phyloP scores from a whole-genome alignment of 1,284 basidiomycete genomes.

The Naganishia liquefaciens region DNA sequence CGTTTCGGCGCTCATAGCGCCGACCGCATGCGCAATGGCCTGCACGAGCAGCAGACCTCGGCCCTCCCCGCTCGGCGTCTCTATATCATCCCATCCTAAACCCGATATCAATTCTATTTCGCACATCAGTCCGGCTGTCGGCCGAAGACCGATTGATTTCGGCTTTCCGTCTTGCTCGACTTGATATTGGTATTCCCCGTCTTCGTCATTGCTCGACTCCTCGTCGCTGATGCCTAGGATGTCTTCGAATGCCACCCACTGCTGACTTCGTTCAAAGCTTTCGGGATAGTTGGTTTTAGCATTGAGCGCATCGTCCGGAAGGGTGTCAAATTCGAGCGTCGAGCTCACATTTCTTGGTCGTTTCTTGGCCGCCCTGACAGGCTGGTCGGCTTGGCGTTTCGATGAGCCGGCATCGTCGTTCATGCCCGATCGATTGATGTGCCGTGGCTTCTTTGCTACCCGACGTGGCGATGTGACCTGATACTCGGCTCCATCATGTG shows the following conservation, averaged over 20 bases:
- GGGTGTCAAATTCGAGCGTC: conserved; percentile 19
- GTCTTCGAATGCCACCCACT: conserved; percentile 18
- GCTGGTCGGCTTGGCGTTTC: not conserved
- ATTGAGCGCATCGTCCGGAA: conserved; percentile 11
- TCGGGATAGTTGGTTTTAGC: conserved; percentile 27
- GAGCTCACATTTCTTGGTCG: conserved; percentile 28
- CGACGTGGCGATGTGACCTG: not conserved
- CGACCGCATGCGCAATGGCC: not conserved
- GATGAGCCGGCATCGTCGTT: conserved; percentile 3
- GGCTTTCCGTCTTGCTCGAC: not conserved
- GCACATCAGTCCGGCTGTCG: conserved; percentile 1
- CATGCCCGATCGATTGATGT: not conserved
- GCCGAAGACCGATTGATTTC: not conserved
- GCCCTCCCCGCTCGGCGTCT: not conserved
- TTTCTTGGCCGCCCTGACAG: conserved; percentile 4
- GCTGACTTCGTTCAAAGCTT: conserved; percentile 27
- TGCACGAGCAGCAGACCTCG: not conserved
- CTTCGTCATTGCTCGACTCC: conserved; percentile 2
- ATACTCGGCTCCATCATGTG: not conserved
- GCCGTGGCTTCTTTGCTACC: conserved; percentile 5
- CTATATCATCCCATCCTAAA: not conserved
- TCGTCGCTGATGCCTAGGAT: conserved; percentile 17
- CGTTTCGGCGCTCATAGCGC: no score
- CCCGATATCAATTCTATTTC: conserved; percentile 12
- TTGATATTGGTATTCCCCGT: not conserved